phyloP scores from a whole-genome alignment of 331 rosid genomes.

The Prunus yedoensis region DNA sequence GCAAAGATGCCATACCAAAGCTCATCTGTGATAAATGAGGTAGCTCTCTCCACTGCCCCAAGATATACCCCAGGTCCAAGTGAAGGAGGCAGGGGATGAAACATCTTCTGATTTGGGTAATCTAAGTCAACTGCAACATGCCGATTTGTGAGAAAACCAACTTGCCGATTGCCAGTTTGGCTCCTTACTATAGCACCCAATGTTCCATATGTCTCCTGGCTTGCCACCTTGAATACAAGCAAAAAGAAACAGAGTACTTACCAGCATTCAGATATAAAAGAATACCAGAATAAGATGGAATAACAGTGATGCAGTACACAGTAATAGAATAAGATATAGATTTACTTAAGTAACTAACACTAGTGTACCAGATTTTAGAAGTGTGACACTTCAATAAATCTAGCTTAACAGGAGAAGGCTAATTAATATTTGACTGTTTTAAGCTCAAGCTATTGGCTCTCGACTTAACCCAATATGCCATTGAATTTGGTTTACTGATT shows the following conservation, averaged over 20 bases:
- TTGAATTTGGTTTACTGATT: slow-evolving; percentile 2
- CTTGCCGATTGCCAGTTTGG: slow-evolving; percentile 91
- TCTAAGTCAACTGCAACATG: slow-evolving; percentile 97
- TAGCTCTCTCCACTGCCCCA: slow-evolving; percentile 98
- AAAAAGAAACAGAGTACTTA: slow-evolving; percentile 1
- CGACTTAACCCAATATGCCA: background rate
- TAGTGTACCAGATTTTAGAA: background rate
- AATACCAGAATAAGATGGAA: background rate
- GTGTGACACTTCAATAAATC: background rate
- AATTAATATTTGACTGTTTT: background rate
- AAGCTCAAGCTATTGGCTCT: background rate
- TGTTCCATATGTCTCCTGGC: slow-evolving; percentile 97
- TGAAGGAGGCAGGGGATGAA: slow-evolving; percentile 96
- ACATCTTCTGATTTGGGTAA: slow-evolving; percentile 99
- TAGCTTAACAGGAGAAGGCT: background rate
- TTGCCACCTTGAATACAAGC: slow-evolving; percentile 65
- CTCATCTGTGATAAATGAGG: slow-evolving; percentile 95
- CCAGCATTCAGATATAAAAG: background rate
- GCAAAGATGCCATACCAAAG: slow-evolving; percentile 99
- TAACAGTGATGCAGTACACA: background rate
- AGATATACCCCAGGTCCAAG: slow-evolving; percentile 98
- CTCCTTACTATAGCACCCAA: slow-evolving; percentile 96
- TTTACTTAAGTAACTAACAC: background rate
- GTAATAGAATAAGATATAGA: background rate
- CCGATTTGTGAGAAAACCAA: slow-evolving; percentile 97